phyloP scores from a whole-genome alignment of 306 rosid genomes.

The Psophocarpus tetragonolobus region DNA sequence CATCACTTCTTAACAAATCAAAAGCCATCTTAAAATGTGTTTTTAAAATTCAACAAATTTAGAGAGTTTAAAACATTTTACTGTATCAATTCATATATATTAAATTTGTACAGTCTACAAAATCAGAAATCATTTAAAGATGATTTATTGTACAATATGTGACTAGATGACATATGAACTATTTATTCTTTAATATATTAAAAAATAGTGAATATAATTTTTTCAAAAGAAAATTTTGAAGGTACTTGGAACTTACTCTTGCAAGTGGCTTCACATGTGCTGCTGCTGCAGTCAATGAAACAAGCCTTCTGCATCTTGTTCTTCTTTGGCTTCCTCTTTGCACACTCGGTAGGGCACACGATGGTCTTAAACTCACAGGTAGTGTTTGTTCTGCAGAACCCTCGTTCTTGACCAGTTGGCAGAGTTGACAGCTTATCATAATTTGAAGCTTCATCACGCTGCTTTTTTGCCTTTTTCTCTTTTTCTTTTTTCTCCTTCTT shows the following conservation, averaged over 20 bases:
- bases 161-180: not conserved
- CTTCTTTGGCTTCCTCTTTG: constrained; percentile 64
- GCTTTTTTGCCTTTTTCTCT: not conserved
- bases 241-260: constrained; percentile 53
- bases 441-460: constrained; percentile 22
- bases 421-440: constrained; percentile 39
- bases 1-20: not conserved
- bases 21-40: not conserved
- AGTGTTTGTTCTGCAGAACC: constrained; percentile 46
- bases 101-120: too few relatives aligned
- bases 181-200: not conserved
- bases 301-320: constrained; percentile 75
- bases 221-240: not conserved
- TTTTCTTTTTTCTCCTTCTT: not conserved
- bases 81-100: too few relatives aligned
- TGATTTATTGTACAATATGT: too few relatives aligned
- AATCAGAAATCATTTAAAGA: too few relatives aligned
- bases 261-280: constrained; percentile 80
- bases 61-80: too few relatives aligned
- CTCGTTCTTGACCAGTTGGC: constrained; percentile 57
- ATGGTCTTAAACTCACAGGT: constrained; percentile 52
- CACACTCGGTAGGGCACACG: constrained; percentile 59
- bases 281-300: constrained; percentile 61
- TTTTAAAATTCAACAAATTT: not conserved
- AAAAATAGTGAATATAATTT: not conserved